Conservation (phyloP, 495 filamentous ascomycete species). For the Jackrogersella multiformis region DNA sequence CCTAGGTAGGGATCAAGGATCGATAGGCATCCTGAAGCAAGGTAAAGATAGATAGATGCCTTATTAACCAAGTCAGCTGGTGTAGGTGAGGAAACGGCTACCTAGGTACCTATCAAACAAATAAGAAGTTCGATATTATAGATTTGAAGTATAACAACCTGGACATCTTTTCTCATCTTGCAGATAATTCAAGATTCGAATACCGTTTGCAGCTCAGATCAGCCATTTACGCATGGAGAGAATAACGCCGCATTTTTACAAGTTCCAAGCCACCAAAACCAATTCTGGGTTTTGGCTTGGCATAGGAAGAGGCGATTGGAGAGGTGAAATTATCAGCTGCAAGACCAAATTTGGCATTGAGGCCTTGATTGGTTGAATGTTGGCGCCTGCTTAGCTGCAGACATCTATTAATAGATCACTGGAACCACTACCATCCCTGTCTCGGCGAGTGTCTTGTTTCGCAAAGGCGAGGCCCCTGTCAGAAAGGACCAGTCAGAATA, state of each 20-base stretch:
- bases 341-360: constrained; percentile 43
- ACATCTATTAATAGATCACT: constrained; percentile 50
- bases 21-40: no score
- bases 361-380: constrained; percentile 40
- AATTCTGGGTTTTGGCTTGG: constrained; percentile 40
- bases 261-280: constrained; percentile 34
- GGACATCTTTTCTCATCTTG: constrained; percentile 6
- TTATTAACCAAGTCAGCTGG: no score
- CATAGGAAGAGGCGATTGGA: constrained; percentile 34
- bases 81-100: no score
- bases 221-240: background rate
- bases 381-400: constrained; percentile 47
- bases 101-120: background rate
- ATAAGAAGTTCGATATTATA: background rate
- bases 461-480: constrained; percentile 44
- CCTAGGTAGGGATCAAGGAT: constrained; percentile 2
- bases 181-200: constrained; percentile 17
- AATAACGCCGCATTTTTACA: constrained; percentile 34
- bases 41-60: no score
- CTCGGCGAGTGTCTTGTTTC: constrained; percentile 46
- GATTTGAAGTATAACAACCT: background rate
- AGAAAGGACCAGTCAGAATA: constrained; percentile 38
- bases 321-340: constrained; percentile 45
- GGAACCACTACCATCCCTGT: constrained; percentile 38
- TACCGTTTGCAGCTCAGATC: constrained; percentile 18